Percentiles rank a stretch among this genome's conserved stretches.
These are phyloP conservation scores for Tuber microsphaerosporum DNA, from an alignment of 495 filamentous ascomycete species.

Conservation along the genomic window DNA sequence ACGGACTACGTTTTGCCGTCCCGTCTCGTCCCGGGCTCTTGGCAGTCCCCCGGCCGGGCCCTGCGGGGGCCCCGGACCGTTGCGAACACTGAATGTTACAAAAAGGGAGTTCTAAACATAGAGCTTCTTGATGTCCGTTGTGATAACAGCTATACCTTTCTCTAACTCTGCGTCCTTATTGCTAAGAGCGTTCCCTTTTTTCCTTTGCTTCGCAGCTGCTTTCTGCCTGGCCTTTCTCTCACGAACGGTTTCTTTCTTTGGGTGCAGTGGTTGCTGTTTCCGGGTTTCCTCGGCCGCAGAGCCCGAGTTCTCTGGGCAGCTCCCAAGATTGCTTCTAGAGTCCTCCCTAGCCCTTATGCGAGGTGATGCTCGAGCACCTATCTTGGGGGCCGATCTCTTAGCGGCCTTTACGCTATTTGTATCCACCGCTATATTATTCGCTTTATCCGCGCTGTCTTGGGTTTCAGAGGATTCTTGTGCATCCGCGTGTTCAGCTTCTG, in stretches of 20 bases:
- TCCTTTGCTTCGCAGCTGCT: constrained; percentile 46
- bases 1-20: too few relatives aligned
- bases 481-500: constrained; percentile 6
- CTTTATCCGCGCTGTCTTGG: constrained; percentile 5
- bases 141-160: constrained; percentile 18
- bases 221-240: constrained; percentile 48
- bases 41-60: too few relatives aligned
- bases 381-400: constrained; percentile 1
- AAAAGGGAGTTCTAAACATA: constrained; percentile 17
- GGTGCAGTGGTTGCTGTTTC: constrained; percentile 29
- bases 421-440: background rate
- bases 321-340: constrained; percentile 8
- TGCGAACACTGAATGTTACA: too few relatives aligned
- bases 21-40: too few relatives aligned
- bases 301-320: constrained; percentile 33
- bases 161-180: constrained; percentile 17
- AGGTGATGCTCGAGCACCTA: constrained; percentile 6
- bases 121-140: constrained; percentile 29
- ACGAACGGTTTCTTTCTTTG: constrained; percentile 39
- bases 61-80: too few relatives aligned
- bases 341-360: constrained; percentile 14
- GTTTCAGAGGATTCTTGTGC: background rate
- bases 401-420: background rate
- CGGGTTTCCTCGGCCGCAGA: constrained; percentile 5
- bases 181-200: constrained; percentile 24